Base-by-base conservation (phyloP, 2,329 filamentous ascomycete species). In the Cordyceps farinosa region DNA sequence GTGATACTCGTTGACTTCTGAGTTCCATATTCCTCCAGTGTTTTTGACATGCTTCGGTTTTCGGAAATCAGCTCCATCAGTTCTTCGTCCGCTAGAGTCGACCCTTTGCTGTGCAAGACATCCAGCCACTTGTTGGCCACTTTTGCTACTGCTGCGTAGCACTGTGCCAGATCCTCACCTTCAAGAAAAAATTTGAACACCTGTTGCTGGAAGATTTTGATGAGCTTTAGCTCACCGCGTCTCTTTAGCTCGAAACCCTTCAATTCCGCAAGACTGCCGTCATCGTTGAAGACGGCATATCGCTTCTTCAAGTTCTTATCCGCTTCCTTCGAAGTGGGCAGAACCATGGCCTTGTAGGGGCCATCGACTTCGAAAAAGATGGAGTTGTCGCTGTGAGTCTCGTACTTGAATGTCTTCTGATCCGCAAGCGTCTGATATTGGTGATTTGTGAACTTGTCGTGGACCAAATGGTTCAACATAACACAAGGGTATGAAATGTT, bases 1-100 rank as follows among this genome's bases (percentile, higher is more conserved):
- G 95, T 99, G 74, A 99, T 99, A n/a, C 95, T 97, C 1, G 95
- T 99, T 0, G 94, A 98, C 74, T 99, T 99, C 71, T 99, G 96
- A 8, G 79, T 80, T 22, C 93, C 95, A 68, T 99, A 99, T 76
- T 99, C 96, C 68, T 97, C 94, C 1, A 99, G 80, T 0, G 95
- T 96, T 78, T 99, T 99, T 22, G 88, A 85, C 95, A 99, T 99
- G 79, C 87, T 98, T 79, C 96, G 89, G 78, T 99, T 99, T 76
- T 99, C 95, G 56, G 92, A 97, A 87, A 99, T 99, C n/a, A 99
- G 88, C 71, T 99, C 94, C 76, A 99, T 98, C 47, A 99, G 84
- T 73, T 99, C 95, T 73, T 98, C 94, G 69, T 99, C 94, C 0
- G 94, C 93, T 15, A 99, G 80, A 1, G 93, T 98, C 3, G 89